phyloP scores from a whole-genome alignment of 805 yeast species.

The Wickerhamiella dianesei region DNA sequence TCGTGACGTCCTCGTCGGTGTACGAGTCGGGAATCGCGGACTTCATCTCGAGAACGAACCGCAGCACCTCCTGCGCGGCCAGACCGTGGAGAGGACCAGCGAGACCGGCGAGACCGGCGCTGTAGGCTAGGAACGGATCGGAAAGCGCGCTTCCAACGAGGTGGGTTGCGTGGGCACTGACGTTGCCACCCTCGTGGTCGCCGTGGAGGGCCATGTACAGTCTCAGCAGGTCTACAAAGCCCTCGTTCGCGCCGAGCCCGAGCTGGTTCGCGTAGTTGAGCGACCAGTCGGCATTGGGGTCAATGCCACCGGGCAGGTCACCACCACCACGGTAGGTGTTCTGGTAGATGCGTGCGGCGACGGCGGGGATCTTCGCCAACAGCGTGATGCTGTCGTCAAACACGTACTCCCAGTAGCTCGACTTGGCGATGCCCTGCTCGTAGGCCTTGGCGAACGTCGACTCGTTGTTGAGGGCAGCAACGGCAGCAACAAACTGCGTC shows the following conservation, averaged over 20 bases:
- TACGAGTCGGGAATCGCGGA: constrained; percentile 22
- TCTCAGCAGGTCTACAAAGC: constrained; percentile 56
- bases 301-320: constrained; percentile 35
- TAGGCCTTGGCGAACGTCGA: constrained; percentile 61
- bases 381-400: constrained; percentile 59
- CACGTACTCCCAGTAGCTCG: constrained; percentile 61
- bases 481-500: constrained; percentile 70
- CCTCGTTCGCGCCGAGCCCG: constrained; percentile 38
- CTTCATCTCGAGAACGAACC: constrained; percentile 55
- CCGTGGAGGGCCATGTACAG: constrained; percentile 63
- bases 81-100: constrained; percentile 82
- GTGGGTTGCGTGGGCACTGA: constrained; percentile 70
- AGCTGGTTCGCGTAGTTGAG: constrained; percentile 53
- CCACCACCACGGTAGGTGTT: constrained; percentile 45
- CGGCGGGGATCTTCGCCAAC: constrained; percentile 59
- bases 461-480: constrained; percentile 57
- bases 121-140: constrained; percentile 59
- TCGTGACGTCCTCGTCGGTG: constrained; percentile 42
- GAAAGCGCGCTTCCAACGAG: constrained; percentile 71
- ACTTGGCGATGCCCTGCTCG: constrained; percentile 53
- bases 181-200: constrained; percentile 79
- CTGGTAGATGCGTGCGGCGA: constrained; percentile 63
- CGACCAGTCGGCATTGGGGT: constrained; percentile 51
- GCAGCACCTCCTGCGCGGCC: constrained; percentile 75
- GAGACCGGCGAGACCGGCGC: constrained; percentile 70